Base-by-base conservation (phyloP, 495 filamentous ascomycete species). In the Xylaria intraflava region DNA sequence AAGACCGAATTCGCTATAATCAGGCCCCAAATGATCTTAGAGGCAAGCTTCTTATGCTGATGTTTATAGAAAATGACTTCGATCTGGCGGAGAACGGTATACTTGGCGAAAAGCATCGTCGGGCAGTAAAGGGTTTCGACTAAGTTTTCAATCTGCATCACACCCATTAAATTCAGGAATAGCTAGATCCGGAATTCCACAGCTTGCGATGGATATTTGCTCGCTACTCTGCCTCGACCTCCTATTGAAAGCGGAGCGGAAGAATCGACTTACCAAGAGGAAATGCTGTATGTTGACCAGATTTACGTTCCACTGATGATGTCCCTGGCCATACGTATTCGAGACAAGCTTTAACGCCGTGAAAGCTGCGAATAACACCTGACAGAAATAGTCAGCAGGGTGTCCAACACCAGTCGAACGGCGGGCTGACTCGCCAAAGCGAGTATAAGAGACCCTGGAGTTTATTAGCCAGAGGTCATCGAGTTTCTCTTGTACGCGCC, bases 1-100 rank as follows among this genome's bases (percentile, higher is more conserved):
- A 62, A 46, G 9, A 60, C 23, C n/a, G 55, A 36, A 12, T 55
- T 53, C 3, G 46, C 38, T 40, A 46, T 52, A 0, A 65, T 55
- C 17, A 59, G 12, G 30, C 3, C 16, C 56, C 40, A 42, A 7
- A 59, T 50, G 20, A 47, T 5, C 19, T 30, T 41, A 2, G 33
- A 57, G 9, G 48, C 35, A 19, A 52, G 22, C 33, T 38, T 45
- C n/a, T 46, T 29, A 17, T 40, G 51, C 23, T 53, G 51, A 33
- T 53, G 41, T 11, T 46, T 31, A 30, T 53, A 53, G 41, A 53
- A 53, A 14, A 53, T 53, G 30, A 36, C 14, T 33, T 53, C 42
- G 22, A 53, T 53, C 30, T 53, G 51, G 6, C 51, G 51, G 9
- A 53, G 43, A 29, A 53, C 51, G 1, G 51, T 39, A 23, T 53